A percentile compares a stretch with the other conserved stretches of the same genome.
Evolutionary conservation across 2,329 filamentous ascomycete species (phyloP).

Genomic region (Clonostachys chloroleuca): DNA sequence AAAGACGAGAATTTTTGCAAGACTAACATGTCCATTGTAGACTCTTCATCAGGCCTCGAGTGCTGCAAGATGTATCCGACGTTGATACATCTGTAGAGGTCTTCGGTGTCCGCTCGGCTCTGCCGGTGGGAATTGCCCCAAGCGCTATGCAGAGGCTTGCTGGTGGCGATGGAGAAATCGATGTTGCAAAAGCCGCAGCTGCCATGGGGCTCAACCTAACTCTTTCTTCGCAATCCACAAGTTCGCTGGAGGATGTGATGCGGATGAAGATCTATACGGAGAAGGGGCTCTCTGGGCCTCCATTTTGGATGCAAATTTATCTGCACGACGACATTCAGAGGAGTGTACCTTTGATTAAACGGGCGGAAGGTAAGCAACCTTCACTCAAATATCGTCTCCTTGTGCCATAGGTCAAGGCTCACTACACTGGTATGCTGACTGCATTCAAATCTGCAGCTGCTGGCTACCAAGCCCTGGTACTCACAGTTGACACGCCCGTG

Average conservation of each 20-base stretch:
- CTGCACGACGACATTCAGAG: slow-evolving; percentile 7
- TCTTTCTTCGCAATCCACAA: slow-evolving; percentile 1
- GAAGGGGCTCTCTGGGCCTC: slow-evolving; percentile 14
- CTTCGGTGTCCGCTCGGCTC: not conserved
- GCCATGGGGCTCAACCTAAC: not conserved
- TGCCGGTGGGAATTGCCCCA: slow-evolving; percentile 1
- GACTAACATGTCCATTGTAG: not conserved
- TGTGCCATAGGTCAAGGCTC: not conserved
- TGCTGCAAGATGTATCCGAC: not conserved
- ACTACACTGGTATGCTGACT: not conserved
- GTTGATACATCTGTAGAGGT: not conserved
- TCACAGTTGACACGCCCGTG: slow-evolving; percentile 20
- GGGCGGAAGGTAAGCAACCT: slow-evolving; percentile 8
- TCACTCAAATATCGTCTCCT: not conserved
- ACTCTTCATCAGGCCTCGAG: slow-evolving; percentile 1
- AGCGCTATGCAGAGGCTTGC: slow-evolving; percentile 2
- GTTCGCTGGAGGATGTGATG: slow-evolving; percentile 1
- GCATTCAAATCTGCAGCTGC: slow-evolving; percentile 4
- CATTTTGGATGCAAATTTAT: slow-evolving; percentile 20
- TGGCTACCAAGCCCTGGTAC: slow-evolving; percentile 17
- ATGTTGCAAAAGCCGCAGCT: slow-evolving; percentile 1
- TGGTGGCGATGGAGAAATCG: not conserved
- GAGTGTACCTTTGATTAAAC: slow-evolving; percentile 12
- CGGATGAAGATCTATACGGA: not conserved
- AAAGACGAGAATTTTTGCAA: not conserved